These are phyloP conservation scores for Oryza rufipogon DNA, from an alignment of 176 grass and related monocot genomes.

Conservation along the genomic window DNA sequence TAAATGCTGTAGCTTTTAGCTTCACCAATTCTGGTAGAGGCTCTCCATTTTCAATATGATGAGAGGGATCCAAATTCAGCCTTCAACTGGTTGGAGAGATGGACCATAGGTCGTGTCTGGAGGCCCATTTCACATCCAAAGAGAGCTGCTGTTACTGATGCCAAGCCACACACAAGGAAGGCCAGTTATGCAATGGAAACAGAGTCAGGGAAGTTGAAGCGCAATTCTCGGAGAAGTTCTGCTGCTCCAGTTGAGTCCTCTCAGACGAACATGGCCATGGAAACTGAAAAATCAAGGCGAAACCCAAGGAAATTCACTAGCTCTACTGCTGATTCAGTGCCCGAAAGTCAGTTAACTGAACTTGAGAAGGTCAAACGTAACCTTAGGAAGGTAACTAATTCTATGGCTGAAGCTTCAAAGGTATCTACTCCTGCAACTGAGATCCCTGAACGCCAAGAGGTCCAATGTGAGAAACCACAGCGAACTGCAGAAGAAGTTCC, in stretches of 20 bases:
- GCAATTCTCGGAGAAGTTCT: constrained; percentile 64
- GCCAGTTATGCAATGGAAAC: constrained; percentile 80
- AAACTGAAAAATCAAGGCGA: constrained; percentile 69
- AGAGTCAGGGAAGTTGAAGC: constrained; percentile 84
- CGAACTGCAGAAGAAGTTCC: constrained; percentile 42
- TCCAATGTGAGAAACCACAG: constrained; percentile 53
- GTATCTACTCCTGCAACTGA: constrained; percentile 53
- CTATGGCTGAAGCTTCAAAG: constrained; percentile 62
- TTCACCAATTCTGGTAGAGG: constrained; percentile 58
- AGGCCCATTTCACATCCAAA: constrained; percentile 61
- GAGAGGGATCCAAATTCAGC: constrained; percentile 81
- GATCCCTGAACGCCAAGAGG: constrained; percentile 42
- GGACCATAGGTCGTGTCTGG: constrained; percentile 70
- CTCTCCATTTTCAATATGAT: constrained; percentile 80
- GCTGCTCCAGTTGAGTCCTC: constrained; percentile 42
- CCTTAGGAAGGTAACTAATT: constrained; percentile 91
- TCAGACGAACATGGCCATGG: constrained; percentile 49
- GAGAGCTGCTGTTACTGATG: constrained; percentile 54
- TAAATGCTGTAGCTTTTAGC: constrained; percentile 66
- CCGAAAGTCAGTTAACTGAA: constrained; percentile 73
- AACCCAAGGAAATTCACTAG: constrained; percentile 59
- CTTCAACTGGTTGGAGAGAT: constrained; percentile 84
- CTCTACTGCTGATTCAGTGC: constrained; percentile 54
- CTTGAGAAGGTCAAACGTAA: constrained; percentile 93
- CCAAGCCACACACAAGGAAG: constrained; percentile 58